A percentile compares a stretch with the other conserved stretches of the same genome.
Evolutionary conservation across 192 early-diverging fungal species (phyloP).

Genomic region (Oehlia diaphana): DNA sequence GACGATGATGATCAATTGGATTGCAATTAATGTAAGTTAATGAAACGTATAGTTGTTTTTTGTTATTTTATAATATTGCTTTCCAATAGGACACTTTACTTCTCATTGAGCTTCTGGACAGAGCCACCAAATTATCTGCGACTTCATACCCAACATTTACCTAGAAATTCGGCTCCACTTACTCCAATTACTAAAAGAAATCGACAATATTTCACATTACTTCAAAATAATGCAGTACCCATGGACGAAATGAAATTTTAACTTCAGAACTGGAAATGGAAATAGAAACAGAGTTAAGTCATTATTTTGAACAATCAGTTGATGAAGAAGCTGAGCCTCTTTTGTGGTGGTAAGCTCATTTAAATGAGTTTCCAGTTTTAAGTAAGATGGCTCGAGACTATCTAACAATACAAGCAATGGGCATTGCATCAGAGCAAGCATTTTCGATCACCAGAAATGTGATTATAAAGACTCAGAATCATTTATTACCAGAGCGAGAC

Average conservation of each 20-base stretch:
- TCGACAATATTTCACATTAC: not conserved
- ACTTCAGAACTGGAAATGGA: not conserved
- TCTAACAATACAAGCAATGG: no score
- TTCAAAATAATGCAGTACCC: not conserved
- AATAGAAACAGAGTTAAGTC: not conserved
- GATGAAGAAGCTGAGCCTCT: not conserved
- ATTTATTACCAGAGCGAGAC: no score
- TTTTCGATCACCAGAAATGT: no score
- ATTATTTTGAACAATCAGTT: not conserved
- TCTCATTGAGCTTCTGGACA: no score
- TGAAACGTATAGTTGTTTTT: no score
- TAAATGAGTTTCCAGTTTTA: not conserved
- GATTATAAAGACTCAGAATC: no score
- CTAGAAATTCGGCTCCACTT: not conserved
- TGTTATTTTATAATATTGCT: no score
- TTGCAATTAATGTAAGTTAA: no score
- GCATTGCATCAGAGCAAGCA: no score
- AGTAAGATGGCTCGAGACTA: not conserved
- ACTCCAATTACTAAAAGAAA: not conserved
- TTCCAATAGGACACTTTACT: no score
- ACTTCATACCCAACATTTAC: rapidly evolving
- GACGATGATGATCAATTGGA: no score
- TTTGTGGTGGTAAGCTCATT: not conserved
- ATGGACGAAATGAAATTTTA: not conserved
- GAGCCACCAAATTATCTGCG: no score